These are phyloP conservation scores for Solanum dulcamara DNA, from an alignment of 257 asterid genomes.

Conservation along the genomic window DNA sequence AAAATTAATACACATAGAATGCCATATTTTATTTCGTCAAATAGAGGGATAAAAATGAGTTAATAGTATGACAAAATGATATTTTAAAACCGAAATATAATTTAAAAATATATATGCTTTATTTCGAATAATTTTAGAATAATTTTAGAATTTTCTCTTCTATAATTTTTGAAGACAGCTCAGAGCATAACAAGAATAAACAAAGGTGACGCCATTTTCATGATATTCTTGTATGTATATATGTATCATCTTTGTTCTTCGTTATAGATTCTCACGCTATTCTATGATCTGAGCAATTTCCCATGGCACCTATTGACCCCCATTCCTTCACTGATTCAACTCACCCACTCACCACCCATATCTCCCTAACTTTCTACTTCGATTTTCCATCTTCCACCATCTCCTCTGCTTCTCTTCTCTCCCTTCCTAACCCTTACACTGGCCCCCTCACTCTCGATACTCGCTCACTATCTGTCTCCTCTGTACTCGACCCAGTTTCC, in stretches of 20 bases:
- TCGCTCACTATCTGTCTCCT: slow-evolving; percentile 65
- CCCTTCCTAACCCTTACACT: slow-evolving; percentile 53
- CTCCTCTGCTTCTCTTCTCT: slow-evolving; percentile 51
- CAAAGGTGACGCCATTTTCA: not conserved
- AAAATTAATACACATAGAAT: too few species aligned
- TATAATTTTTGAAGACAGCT: too few species aligned
- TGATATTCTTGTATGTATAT: not conserved
- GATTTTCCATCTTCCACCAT: slow-evolving; percentile 80
- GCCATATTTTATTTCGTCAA: too few species aligned
- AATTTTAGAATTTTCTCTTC: too few species aligned
- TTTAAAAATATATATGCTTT: too few species aligned
- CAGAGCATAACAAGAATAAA: not conserved
- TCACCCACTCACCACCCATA: slow-evolving; percentile 75
- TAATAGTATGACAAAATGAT: too few species aligned
- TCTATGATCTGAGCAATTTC: not conserved
- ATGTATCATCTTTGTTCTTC: not conserved
- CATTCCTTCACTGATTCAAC: slow-evolving; percentile 80
- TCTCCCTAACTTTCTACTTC: slow-evolving; percentile 70
- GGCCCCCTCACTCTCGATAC: slow-evolving; percentile 72
- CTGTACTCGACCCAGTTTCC: slow-evolving; percentile 9
- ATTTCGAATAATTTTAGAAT: too few species aligned
- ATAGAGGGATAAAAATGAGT: too few species aligned
- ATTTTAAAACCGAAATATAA: too few species aligned
- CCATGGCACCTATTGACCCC: slow-evolving; percentile 82
- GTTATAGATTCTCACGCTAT: not conserved